Base-by-base conservation (phyloP, 495 filamentous ascomycete species). In the Neurospora cerealis region DNA sequence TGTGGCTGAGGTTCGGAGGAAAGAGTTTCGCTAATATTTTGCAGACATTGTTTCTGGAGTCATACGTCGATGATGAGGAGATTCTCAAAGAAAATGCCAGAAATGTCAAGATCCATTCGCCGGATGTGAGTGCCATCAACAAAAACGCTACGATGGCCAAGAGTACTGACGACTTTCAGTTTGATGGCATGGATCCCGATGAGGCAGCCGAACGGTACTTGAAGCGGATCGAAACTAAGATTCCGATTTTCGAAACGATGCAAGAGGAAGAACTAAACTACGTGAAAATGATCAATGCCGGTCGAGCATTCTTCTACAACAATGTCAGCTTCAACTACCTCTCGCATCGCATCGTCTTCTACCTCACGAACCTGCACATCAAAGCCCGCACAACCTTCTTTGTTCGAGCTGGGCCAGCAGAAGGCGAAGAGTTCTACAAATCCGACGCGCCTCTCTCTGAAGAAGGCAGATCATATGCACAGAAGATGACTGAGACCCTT, bases 261-360 rank as follows among this genome's bases (percentile, higher is more conserved):
- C 88, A 95, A 76, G 96, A 98, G 78, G 85, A 87, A 38, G 94
- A 97, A 73, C 85, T 98, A 72, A 97, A 98, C 78, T 99, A 94
- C 79, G 93, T 98, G 86, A 98, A 98, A 89, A 97, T 99, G 94
- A 96, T 97, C 76, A 98, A 99, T 78, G 96, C 96, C 9, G 96
- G 96, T n/a, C 90, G 96, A 80, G 85, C 91, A 69, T 88, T 98
- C 72, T 90, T 93, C 73, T 93, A 97, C 77, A 99, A 98, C 85
- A 97, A 98, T 76, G 92, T 94, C 79, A 92, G 90, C 77, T 98
- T 98, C 81, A 94, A 93, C 38, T 99, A 98, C 80, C 88, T 99
- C 40, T 95, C 93, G 21, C 93, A 98, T 79, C 88, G 96, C 54
- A 98, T 99, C 72, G 95, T 99, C 48, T 98, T 98, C 82, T 99